Evolutionary conservation across 331 rosid species (phyloP).

Genomic region (Malus hybrid): DNA sequence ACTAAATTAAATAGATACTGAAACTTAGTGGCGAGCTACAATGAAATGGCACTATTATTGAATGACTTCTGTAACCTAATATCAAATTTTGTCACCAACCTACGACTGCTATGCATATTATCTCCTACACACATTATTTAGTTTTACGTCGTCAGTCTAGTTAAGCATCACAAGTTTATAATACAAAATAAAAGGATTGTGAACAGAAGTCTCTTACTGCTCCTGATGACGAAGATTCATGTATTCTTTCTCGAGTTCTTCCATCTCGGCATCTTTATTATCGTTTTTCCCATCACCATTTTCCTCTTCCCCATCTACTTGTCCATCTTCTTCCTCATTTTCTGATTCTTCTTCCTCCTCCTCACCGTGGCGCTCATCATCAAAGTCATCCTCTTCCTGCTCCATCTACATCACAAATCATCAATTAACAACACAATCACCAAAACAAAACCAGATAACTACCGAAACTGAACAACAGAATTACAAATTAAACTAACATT

Average conservation of each 20-base stretch:
- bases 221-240: slow-evolving; percentile 59
- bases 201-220: slow-evolving; percentile 49
- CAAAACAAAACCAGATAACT: neutral
- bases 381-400: slow-evolving; percentile 21
- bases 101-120: neutral
- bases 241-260: slow-evolving; percentile 72
- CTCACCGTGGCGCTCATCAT: slow-evolving; percentile 5
- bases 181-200: neutral
- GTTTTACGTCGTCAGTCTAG: neutral
- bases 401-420: slow-evolving; percentile 34
- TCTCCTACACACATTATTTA: neutral
- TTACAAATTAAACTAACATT: slow-evolving; percentile 10
- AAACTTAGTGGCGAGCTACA: neutral
- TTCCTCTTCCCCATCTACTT: slow-evolving; percentile 18
- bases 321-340: slow-evolving; percentile 20
- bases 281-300: slow-evolving; percentile 17
- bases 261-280: slow-evolving; percentile 50
- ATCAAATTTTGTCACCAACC: neutral
- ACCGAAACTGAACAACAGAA: neutral
- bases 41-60: neutral
- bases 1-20: neutral
- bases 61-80: no score
- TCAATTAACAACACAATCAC: slow-evolving; percentile 6
- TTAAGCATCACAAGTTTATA: neutral
- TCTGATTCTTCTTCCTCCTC: slow-evolving; percentile 15